phyloP scores from a whole-genome alignment of 2,329 filamentous ascomycete species.

The Apiospora rasikravindrae region DNA sequence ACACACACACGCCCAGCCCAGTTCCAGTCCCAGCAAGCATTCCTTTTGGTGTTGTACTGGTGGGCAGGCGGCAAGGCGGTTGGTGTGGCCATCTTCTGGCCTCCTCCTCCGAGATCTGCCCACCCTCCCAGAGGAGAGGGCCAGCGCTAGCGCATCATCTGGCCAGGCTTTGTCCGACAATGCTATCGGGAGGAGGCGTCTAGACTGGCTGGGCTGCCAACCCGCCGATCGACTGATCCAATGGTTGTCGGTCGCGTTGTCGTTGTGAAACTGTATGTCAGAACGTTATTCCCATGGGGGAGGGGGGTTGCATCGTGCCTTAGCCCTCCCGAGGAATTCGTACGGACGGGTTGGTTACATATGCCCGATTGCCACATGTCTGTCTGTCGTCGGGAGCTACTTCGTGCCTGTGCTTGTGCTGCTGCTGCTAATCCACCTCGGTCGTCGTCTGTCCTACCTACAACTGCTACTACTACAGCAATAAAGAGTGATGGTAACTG shows the following conservation, averaged over 20 bases:
- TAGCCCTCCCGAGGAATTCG: constrained; percentile 8
- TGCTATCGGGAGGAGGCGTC: neutral
- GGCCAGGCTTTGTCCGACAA: neutral
- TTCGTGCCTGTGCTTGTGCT: neutral
- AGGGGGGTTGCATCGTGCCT: constrained; percentile 1
- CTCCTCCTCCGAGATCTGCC: neutral
- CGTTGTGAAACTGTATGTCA: constrained; percentile 8
- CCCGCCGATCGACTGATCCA: constrained; percentile 7
- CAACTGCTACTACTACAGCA: neutral
- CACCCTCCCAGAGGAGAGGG: neutral
- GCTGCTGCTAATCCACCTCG: neutral
- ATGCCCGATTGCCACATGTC: constrained; percentile 12
- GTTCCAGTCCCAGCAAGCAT: neutral
- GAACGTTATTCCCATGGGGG: constrained; percentile 14
- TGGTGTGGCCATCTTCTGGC: neutral
- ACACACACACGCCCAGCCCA: too few species aligned
- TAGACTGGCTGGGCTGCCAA: constrained; percentile 5
- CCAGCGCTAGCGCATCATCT: constrained; percentile 11
- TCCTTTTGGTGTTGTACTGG: constrained; percentile 3
- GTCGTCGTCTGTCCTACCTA: neutral
- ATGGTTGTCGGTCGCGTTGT: constrained; percentile 7
- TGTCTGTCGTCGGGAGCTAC: neutral
- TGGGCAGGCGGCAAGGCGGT: neutral
- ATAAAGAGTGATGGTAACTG: neutral
- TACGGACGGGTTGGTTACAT: constrained; percentile 10